Percentiles rank a stretch among this genome's conserved stretches.
Conservation (phyloP, 2,329 filamentous ascomycete species). For the Aspergillus neoniger region DNA sequence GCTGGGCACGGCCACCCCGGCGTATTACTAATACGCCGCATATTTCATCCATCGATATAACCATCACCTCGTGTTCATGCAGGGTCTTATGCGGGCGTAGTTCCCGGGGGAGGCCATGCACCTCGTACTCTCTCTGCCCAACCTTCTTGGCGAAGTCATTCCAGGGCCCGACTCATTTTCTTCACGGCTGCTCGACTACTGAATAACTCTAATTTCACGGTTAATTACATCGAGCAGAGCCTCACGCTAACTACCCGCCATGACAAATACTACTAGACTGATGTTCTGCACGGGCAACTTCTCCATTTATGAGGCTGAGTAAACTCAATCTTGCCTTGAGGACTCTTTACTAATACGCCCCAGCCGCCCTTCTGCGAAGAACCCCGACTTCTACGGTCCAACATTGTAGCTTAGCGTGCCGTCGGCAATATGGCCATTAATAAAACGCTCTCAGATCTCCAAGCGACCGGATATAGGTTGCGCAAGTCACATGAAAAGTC, state of each 20-base stretch:
- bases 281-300: neutral
- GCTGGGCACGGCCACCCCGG: neutral
- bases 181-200: neutral
- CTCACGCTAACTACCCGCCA: neutral
- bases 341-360: conserved; percentile 10
- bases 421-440: conserved; percentile 7
- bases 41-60: neutral
- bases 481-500: conserved; percentile 36
- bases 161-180: neutral
- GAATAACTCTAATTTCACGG: neutral
- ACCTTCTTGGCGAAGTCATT: neutral
- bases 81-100: neutral
- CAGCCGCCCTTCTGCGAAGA: neutral
- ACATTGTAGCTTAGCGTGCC: neutral
- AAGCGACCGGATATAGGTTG: conserved; percentile 16
- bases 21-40: conserved; percentile 27
- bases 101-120: conserved; percentile 1
- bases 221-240: neutral
- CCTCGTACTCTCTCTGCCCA: neutral
- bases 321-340: neutral
- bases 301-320: neutral
- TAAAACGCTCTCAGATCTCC: conserved; percentile 2
- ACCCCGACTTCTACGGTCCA: neutral
- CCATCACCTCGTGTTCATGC: conserved; percentile 1
- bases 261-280: neutral